Percentiles rank a stretch among this genome's conserved stretches.
Conservation (phyloP, 2,329 filamentous ascomycete genomes). For the Geoglossum cookeanum region DNA sequence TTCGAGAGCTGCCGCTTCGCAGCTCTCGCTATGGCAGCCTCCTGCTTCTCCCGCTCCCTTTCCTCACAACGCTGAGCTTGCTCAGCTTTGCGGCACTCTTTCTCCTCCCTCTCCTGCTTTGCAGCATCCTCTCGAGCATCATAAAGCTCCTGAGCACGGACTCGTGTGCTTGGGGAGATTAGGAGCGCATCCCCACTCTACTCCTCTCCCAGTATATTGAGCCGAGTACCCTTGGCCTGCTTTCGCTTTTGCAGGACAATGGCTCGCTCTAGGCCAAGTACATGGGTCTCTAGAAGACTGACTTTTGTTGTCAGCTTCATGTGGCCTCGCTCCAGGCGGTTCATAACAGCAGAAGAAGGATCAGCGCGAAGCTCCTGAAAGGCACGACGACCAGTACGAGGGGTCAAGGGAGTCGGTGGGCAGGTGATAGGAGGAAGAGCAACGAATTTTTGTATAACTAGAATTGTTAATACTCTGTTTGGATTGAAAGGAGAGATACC, state of each 20-base stretch:
- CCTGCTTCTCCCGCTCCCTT: not conserved
- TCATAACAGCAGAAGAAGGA: not conserved
- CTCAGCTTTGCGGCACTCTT: not conserved
- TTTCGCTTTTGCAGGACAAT: not conserved
- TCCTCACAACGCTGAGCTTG: not conserved
- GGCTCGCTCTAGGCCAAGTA: not conserved
- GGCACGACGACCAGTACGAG: not conserved
- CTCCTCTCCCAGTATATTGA: not conserved
- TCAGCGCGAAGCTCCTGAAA: not conserved
- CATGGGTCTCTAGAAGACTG: not conserved
- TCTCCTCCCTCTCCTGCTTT: slow-evolving; percentile 1
- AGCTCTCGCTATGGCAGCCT: not conserved
- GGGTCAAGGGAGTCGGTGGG: not conserved
- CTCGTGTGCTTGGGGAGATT: not conserved
- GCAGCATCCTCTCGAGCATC: not conserved
- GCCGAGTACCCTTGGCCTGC: not conserved
- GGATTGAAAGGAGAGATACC: slow-evolving; percentile 2
- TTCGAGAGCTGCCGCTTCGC: not conserved
- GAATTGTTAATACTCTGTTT: not conserved
- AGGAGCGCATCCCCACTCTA: not conserved
- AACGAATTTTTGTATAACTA: not conserved
- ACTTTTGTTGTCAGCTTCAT: not conserved
- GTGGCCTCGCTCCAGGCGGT: not conserved
- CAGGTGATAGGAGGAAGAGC: not conserved
- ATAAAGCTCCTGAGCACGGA: not conserved